A percentile compares a stretch with the other conserved stretches of the same genome.
phyloP scores from a whole-genome alignment of 2,329 filamentous ascomycete genomes.

The Colletotrichum horii region DNA sequence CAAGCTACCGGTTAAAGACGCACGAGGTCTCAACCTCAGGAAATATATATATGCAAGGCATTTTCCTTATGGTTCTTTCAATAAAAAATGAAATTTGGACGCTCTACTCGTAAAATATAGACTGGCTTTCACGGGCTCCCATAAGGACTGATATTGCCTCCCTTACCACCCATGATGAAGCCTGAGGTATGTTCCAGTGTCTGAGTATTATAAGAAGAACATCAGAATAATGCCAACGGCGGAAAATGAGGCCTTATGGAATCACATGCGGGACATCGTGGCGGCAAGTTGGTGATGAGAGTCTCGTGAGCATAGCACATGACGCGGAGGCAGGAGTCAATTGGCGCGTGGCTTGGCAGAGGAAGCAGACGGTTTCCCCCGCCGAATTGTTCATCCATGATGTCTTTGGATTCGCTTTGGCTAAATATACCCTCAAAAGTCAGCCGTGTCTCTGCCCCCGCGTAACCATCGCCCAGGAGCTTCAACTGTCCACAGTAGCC shows the following conservation, averaged over 20 bases:
- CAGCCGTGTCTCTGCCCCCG: background rate
- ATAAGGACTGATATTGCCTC: background rate
- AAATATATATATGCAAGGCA: no score
- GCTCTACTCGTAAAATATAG: no score
- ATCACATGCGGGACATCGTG: background rate
- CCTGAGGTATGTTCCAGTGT: background rate
- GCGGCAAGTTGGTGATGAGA: background rate
- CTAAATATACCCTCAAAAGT: accelerated
- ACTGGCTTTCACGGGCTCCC: background rate
- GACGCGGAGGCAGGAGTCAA: background rate
- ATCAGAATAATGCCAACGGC: background rate
- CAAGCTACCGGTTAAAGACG: no score
- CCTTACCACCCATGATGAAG: background rate
- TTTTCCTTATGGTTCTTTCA: no score
- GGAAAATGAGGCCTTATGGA: background rate
- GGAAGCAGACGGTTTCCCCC: no score
- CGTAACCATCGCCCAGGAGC: background rate
- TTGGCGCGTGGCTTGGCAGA: no score
- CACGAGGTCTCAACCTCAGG: no score
- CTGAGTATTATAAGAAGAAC: background rate
- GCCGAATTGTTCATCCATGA: no score
- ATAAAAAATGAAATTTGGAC: no score
- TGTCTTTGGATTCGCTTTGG: background rate
- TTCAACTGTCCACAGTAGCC: background rate
- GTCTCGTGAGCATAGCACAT: background rate